phyloP scores from a whole-genome alignment of 495 filamentous ascomycete genomes.

The Podospora didyma region DNA sequence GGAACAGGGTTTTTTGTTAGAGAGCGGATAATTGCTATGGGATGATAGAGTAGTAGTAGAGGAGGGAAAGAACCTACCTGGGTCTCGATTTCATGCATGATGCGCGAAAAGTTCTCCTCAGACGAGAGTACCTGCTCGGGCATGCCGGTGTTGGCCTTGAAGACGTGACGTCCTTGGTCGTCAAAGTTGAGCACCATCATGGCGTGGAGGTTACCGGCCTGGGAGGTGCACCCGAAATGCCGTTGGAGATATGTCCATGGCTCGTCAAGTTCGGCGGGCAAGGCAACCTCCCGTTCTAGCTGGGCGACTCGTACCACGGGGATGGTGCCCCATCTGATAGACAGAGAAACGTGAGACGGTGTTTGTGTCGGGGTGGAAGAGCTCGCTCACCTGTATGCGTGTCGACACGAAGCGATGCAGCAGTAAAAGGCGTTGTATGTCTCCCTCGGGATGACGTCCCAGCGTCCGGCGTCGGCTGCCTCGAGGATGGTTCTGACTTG shows the following conservation, averaged over 20 bases:
- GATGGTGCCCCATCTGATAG: slow-evolving; percentile 43
- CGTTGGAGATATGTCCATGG: slow-evolving; percentile 38
- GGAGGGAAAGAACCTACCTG: slow-evolving; percentile 7
- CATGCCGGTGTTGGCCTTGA: slow-evolving; percentile 34
- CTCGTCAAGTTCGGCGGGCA: slow-evolving; percentile 31
- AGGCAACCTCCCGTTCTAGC: slow-evolving; percentile 31
- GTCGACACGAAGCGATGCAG: slow-evolving; percentile 32
- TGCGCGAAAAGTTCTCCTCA: slow-evolving; percentile 31
- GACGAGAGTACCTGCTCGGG: slow-evolving; percentile 21
- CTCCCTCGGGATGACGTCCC: slow-evolving; percentile 25
- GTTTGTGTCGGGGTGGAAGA: no score
- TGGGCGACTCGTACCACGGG: slow-evolving; percentile 40
- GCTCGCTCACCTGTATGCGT: slow-evolving; percentile 35
- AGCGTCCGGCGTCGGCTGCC: slow-evolving; percentile 21
- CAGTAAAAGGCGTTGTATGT: slow-evolving; percentile 36
- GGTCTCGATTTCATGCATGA: slow-evolving; percentile 30
- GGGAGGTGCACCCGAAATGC: slow-evolving; percentile 32
- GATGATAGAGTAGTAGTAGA: neutral
- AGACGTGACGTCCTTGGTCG: slow-evolving; percentile 19
- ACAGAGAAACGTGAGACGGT: neutral
- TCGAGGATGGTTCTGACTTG: slow-evolving; percentile 21
- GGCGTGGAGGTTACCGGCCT: slow-evolving; percentile 34
- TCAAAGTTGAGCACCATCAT: slow-evolving; percentile 35
- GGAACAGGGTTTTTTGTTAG: neutral
- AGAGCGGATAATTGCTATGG: no score